These are phyloP conservation scores for Metschnikowia noctiluminum DNA, from an alignment of 805 yeast genomes.

Conservation along the genomic window DNA sequence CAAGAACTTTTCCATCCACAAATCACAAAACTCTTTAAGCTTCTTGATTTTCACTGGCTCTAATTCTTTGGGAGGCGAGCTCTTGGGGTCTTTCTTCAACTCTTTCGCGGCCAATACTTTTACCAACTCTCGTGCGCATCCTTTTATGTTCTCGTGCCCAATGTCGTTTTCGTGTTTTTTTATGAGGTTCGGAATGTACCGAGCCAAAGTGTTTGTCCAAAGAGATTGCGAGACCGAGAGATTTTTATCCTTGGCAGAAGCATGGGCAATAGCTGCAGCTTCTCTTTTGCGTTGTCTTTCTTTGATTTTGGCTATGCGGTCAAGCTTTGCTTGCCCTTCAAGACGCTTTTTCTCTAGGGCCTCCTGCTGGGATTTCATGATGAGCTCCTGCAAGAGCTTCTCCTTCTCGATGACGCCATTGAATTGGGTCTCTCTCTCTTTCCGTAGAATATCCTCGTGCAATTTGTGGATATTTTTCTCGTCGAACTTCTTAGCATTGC, in stretches of 20 bases:
- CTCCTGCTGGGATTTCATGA: slow-evolving; percentile 31
- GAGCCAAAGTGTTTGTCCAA: slow-evolving; percentile 59
- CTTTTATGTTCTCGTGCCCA: slow-evolving; percentile 70
- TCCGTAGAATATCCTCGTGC: slow-evolving; percentile 34
- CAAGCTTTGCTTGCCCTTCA: slow-evolving; percentile 21
- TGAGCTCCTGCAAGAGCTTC: slow-evolving; percentile 33
- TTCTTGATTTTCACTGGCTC: slow-evolving; percentile 65
- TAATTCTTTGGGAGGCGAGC: slow-evolving; percentile 52
- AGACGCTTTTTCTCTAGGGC: slow-evolving; percentile 28
- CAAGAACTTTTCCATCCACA: slow-evolving; percentile 66
- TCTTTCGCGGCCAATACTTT: slow-evolving; percentile 68
- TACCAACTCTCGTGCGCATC: slow-evolving; percentile 77
- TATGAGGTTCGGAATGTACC: slow-evolving; percentile 73
- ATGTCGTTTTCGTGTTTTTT: slow-evolving; percentile 62
- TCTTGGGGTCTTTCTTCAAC: slow-evolving; percentile 41
- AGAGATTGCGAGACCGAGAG: slow-evolving; percentile 19
- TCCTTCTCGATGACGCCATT: slow-evolving; percentile 34
- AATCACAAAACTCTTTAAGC: slow-evolving; percentile 58
- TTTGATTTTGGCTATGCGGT: slow-evolving; percentile 22
- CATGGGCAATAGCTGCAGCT: slow-evolving; percentile 9
- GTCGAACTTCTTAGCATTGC: slow-evolving; percentile 10
- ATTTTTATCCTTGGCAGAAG: slow-evolving; percentile 6
- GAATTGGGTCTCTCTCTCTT: slow-evolving; percentile 32
- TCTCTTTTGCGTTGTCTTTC: slow-evolving; percentile 17
- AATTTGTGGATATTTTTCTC: slow-evolving; percentile 24